Evolutionary conservation across 1,139 yeast species (phyloP).

Genomic region (Pichia sp.): DNA sequence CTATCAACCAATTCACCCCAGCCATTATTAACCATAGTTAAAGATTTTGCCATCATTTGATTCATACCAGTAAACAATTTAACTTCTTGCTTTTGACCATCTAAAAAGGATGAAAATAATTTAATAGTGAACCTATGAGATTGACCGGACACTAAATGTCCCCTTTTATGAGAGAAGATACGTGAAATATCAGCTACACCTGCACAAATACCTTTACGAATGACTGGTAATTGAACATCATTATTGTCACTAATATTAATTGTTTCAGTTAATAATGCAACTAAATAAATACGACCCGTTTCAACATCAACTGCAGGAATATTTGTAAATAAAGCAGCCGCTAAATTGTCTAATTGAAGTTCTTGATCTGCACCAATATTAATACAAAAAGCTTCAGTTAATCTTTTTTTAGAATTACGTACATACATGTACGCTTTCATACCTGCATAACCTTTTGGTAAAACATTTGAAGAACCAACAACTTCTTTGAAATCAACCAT

Average conservation of each 20-base stretch:
- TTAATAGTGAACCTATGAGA: conserved; percentile 68
- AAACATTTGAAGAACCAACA: conserved; percentile 51
- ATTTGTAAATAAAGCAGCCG: conserved; percentile 76
- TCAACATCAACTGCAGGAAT: conserved; percentile 68
- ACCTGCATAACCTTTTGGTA: conserved; percentile 66
- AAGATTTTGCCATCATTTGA: conserved; percentile 30
- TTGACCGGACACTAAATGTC: conserved; percentile 54
- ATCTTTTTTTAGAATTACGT: conserved; percentile 56
- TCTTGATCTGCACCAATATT: conserved; percentile 58
- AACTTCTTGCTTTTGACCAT: conserved; percentile 21
- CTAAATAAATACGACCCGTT: conserved; percentile 57
- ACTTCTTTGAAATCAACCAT: conserved; percentile 76
- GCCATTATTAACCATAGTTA: conserved; percentile 50
- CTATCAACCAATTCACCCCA: conserved; percentile 88
- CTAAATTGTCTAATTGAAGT: conserved; percentile 56
- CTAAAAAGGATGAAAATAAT: conserved; percentile 59
- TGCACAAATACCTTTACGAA: conserved; percentile 79
- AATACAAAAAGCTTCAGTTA: conserved; percentile 78
- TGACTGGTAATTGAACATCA: conserved; percentile 32
- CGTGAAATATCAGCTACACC: conserved; percentile 86
- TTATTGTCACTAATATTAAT: conserved; percentile 16
- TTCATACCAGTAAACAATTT: conserved; percentile 27
- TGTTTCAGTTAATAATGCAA: conserved; percentile 62
- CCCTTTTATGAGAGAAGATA: conserved; percentile 62
- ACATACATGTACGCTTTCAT: conserved; percentile 69